Base-by-base conservation (phyloP, 441 rosid genomes). In the Eugenia klotzschiana region DNA sequence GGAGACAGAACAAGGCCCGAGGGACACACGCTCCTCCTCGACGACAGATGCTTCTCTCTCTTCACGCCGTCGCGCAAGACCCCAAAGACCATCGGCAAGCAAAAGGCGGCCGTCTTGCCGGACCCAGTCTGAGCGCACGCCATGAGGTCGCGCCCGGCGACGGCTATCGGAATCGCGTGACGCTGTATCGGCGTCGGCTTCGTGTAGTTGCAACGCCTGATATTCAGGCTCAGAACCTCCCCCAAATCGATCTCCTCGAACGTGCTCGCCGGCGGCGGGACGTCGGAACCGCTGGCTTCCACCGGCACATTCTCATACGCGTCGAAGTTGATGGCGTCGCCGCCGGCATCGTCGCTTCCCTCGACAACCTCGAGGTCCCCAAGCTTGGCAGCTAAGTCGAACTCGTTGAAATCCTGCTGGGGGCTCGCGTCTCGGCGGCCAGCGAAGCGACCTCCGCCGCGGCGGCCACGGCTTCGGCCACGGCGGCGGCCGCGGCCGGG, bases 91-190 rank as follows among this genome's bases (percentile, higher is more conserved):
- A 92, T 91, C 33, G 93, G 94, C 53, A 91, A 89, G 58, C 93
- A 92, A 69, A 89, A 92, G 1, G 93, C 92, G 13, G 92, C 92
- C 41, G 94, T 90, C 83, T 92, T 92, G 2, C 94, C 94, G 5
- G 91, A 90, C 37, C 94, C 93, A 6, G 94, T 92, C 85, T 92
- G 94, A 1, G 93, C 93, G 80, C 92, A 89, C 51, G 93, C 94
- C 94, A 92, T 92, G 82, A 92, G 87, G 83, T 92, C 94, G 51
- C 93, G 85, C 7, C 94, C 93, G 15, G 90, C 90, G 41, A 91
- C 54, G 5, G 85, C 87, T 23, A 90, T 87, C 27, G 94, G 94
- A 18, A 92, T 90, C 25, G 94, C 94, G 29, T 92, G 90, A 25
- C 88, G 89, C 87, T 92, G 94, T 7, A 92, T 64, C 16, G 93